Base-by-base conservation (phyloP, 441 rosid genomes). In the Rhodomyrtus psidioides region DNA sequence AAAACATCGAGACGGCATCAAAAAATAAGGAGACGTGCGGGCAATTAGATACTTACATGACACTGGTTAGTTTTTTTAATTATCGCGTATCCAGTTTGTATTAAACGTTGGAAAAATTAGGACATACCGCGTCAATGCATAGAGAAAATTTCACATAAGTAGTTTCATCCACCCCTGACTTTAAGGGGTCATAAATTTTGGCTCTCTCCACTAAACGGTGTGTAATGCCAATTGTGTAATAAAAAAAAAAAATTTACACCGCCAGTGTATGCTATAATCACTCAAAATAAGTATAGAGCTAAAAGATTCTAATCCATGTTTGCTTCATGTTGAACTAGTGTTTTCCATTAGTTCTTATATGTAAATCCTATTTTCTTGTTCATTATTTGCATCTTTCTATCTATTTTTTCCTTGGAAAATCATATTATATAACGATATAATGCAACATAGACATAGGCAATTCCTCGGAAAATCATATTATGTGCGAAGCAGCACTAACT, bases 1-100 rank as follows among this genome's bases (percentile, higher is more conserved):
- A 9, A 28, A 60, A 60, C 12, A 1, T 7, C 12, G 1, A 9
- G 23, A n/a, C 28, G 30, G 23, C 6, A 0, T 2, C 19, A 0
- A 15, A 2, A 0, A 10, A 62, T 3, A 19, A 34, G 13, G 34
- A 65, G 5, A 0, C 9, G 7, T 54, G 23, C 8, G 6, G 17
- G 46, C 7, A 17, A 0, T 9, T 19, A 65, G 14, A 19, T 65
- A 19, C 6, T 65, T 34, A 34, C 23, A 17, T 16, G 23, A 54
- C 21, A 54, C 17, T 54, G 21, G 16, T 53, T 53, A 53, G 55
- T 16, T 4, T 14, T 14, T 53, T 15, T 53, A 6, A 53, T 53
- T 53, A 53, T 53, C 55, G 55, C 6, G 7, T 16, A 53, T 53
- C 19, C 15, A 16, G 55, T 53, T 53, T 53, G 19, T 53, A 53